Evolutionary conservation across 2,329 filamentous ascomycete genomes (phyloP).

Genomic region (Coniochaeta hoffmannii): DNA sequence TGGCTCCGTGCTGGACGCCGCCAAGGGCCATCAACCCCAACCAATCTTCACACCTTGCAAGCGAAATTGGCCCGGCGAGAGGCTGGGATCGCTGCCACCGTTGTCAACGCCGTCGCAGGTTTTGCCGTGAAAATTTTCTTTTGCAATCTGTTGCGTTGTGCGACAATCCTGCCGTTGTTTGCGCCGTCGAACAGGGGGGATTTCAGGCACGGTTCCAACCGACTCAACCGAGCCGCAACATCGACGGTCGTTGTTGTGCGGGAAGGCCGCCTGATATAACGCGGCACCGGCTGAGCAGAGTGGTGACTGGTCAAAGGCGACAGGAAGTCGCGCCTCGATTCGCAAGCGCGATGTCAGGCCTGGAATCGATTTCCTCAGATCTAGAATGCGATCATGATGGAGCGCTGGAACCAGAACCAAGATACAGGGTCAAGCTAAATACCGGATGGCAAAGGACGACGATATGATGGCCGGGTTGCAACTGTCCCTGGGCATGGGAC

Average conservation of each 20-base stretch:
- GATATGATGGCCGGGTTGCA: background rate
- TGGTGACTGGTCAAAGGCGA: background rate
- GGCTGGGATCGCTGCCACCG: background rate
- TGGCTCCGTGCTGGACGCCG: background rate
- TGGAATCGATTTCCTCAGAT: too few species aligned
- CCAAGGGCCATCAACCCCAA: background rate
- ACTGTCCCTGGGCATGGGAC: background rate
- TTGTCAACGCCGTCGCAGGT: background rate
- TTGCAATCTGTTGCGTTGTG: background rate
- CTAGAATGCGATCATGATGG: too few species aligned
- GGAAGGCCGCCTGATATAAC: background rate
- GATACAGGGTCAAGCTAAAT: too few species aligned
- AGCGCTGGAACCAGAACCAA: too few species aligned
- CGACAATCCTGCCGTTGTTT: background rate
- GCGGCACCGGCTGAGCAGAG: background rate
- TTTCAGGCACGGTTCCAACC: background rate
- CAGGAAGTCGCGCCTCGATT: background rate
- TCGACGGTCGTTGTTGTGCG: background rate
- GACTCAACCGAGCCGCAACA: background rate
- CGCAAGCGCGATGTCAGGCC: background rate
- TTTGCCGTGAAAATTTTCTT: background rate
- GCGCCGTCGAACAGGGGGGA: background rate
- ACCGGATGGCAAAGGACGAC: background rate
- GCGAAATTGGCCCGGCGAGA: background rate
- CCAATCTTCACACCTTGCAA: conserved; percentile 1